Evolutionary conservation across 371 early-diverging fungal species (phyloP), one percentile per base, ranked within the genome.

Genomic region (Chytridiales sp.): DNA sequence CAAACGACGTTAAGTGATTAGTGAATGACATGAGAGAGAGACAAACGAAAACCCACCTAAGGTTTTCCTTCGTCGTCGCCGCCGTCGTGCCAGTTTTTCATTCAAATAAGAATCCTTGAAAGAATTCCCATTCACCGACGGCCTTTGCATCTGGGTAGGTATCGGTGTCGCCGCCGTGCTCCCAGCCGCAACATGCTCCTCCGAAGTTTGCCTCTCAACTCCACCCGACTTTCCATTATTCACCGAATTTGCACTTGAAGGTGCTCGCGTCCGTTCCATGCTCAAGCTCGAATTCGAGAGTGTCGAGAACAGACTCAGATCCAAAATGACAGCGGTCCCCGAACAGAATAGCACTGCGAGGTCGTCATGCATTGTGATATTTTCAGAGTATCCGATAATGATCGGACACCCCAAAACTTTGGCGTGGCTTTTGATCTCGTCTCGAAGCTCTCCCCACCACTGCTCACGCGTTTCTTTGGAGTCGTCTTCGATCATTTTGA

Each of bases 401-500:
- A 80, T 72, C 17, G 78, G 63, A 54, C 89, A 90, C 17, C 81
- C 78, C 9, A 88, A 64, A 1, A 74, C 64, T 42, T 77, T 62
- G 9, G 88, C 89, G 59, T 90, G 90, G 26, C 72, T 66, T 50
- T 82, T 81, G 64, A 90, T 82, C 62, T 90, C 90, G 22, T 85
- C 86, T 24, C 90, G 69, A 11, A 90, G 72, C 69, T 90, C 90
- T 9, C 72, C 61, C 87, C 87, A 90, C 89, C 90, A 90, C 4
- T 75, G 59, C 36, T 88, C 87, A 2, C 90, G 70, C 6, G 76
- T 66, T 30, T 83, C 83, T 3, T 64, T 68, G 46, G 79, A 74
- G 49, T 84, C 85, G 36, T 75, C 73, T 13, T 85, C 83, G 42
- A 88, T 74, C 6, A 89, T 67, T 59, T 89, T 89, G 48, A 89